Evolutionary conservation across 225 moss, liverwort and hornwort species (phyloP), one percentile per base, ranked within the genome.

Genomic region (Sphagnum contortum): DNA sequence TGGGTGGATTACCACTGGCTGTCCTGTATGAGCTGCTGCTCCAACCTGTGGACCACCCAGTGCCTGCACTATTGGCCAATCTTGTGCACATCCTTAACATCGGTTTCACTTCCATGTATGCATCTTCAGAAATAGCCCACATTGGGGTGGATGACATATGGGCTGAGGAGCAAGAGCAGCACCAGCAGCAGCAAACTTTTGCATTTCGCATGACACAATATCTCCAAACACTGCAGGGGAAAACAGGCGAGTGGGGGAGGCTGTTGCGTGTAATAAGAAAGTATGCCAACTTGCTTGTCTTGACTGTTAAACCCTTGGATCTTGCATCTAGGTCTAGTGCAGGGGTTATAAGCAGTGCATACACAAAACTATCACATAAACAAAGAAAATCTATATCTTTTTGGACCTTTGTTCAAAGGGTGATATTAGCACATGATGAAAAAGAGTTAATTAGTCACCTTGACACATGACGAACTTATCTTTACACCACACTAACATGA

Each of bases 101-200:
- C 56, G 98, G 98, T 63, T 91, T 83, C 48, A 84, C 66, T 74
- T 70, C 91, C 44, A 73, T 79, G 53, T 67, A 77, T 61, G 62
- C 75, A 50, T 65, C 77, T 48, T 77, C 79, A 63, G 85, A 83
- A 69, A 84, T 67, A 60, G 80, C 77, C 47, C 66, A 83, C 61
- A 77, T 92, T 70, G 98, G 98, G 60, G 83, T 98, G 44, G 98
- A 98, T 80, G 98, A 89, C 67, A 80, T 93, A 46, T 88, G 91
- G 58, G 71, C 60, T 9, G 89, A 83, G 71, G 83, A 82, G 69
- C 81, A 87, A 72, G 73, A 76, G 50, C 89, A 86, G 66, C 88
- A 98, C 62, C 83, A 74, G 72, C 82, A 77, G 69, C 93, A 98
- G 79, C 83, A 93, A 66, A 68, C 69, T 65, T 98, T 98, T 70